Evolutionary conservation across 805 yeast species (phyloP), one percentile per base, ranked within the genome.

Genomic region (Saccharomycopsis fodiens): DNA sequence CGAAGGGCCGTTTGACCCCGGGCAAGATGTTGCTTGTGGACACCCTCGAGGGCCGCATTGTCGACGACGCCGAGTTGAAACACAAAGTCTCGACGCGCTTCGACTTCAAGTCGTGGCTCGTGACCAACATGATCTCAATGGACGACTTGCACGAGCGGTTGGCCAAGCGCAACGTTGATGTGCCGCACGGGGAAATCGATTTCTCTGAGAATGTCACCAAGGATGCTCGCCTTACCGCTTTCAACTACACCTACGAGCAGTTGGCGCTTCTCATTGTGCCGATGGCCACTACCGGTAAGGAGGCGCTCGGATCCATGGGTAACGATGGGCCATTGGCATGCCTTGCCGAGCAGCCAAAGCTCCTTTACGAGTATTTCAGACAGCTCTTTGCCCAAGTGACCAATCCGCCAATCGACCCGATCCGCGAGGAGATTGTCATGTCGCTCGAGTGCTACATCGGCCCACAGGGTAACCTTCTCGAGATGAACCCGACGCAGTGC

Each of bases 381-480:
- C 95, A 91, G 65, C 74, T 91, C 59, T 91, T 91, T 68, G 98
- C 98, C 17, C 98, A 91, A 68, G 98, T 91, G 46, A 91, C 98
- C 27, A 91, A 91, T 68, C 98, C 98, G 47, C 97, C 98, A 42
- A 93, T 91, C 61, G 98, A 91, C 64, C 97, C 98, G 43, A 93
- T 91, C 57, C 82, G 97, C 64, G 98, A 91, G 69, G 82, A 82
- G 49, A 85, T 91, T 56, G 97, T 93, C 59, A 91, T 91, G 98
- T 86, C 96, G 10, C 74, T 93, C 55, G 96, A 91, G 64, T 91
- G 98, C 68, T 87, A 85, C 65, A 81, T 91, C 58, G 98, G 98
- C 46, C 97, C 97, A n/a, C 97, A 93, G 65, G 97, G 96, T 48
- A 91, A 91, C 63, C 68, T 91, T 54, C 74, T 91, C 59, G 97